Evolutionary conservation across 2,329 filamentous ascomycete genomes (phyloP).

Genomic region (Arthrobotrys sphaeroides): DNA sequence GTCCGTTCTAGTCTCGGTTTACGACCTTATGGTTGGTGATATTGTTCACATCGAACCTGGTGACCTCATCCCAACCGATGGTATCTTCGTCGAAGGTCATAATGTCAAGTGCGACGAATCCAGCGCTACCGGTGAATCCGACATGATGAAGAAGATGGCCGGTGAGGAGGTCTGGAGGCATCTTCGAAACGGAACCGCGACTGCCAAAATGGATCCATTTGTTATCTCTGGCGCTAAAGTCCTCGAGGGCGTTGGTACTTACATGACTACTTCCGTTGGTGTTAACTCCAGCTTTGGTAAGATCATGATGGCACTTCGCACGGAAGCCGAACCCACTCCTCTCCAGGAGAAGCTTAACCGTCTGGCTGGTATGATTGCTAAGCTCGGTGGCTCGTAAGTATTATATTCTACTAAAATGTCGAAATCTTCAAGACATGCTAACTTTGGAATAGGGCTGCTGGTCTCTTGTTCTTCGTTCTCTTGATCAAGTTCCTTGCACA

Average conservation of each 20-base stretch:
- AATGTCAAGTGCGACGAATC: conserved; percentile 81
- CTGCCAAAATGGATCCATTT: conserved; percentile 80
- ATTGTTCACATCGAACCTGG: conserved; percentile 78
- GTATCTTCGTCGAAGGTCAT: conserved; percentile 76
- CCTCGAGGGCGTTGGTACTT: conserved; percentile 79
- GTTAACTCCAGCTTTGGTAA: conserved; percentile 78
- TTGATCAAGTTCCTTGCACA: conserved; percentile 84
- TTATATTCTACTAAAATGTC: background rate
- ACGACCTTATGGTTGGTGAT: conserved; percentile 75
- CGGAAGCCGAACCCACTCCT: conserved; percentile 78
- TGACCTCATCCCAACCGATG: conserved; percentile 78
- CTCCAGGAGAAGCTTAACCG: conserved; percentile 79
- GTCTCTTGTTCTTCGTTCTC: conserved; percentile 82
- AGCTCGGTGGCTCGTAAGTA: conserved; percentile 72
- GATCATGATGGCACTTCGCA: conserved; percentile 77
- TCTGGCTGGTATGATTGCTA: conserved; percentile 80
- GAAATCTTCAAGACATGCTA: conserved; percentile 30
- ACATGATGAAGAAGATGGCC: conserved; percentile 74
- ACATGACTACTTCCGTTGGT: conserved; percentile 77
- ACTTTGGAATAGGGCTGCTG: conserved; percentile 69
- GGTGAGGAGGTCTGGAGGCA: conserved; percentile 75
- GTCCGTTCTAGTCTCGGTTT: conserved; percentile 74
- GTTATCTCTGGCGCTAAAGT: conserved; percentile 85
- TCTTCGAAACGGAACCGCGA: conserved; percentile 72
- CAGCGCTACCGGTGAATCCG: conserved; percentile 80